Conservation (phyloP, 2,329 filamentous ascomycete genomes). For the Paecilomyces formosus region DNA sequence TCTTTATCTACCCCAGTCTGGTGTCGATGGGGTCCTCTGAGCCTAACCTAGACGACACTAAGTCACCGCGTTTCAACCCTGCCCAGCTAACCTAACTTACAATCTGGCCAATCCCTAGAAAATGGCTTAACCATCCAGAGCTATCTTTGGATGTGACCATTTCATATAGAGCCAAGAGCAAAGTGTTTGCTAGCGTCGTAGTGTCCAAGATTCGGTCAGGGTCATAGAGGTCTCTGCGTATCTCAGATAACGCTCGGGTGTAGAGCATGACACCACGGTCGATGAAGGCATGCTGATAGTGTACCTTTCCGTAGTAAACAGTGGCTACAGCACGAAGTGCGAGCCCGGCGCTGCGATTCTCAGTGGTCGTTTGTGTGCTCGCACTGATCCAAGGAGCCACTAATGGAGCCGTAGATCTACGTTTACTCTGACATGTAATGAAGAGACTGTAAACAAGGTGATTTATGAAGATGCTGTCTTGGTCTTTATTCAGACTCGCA, state of each 20-base stretch:
- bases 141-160: neutral
- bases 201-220: neutral
- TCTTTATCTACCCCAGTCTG: neutral
- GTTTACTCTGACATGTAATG: neutral
- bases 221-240: neutral
- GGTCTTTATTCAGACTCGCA: neutral
- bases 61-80: neutral
- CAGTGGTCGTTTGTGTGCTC: neutral
- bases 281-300: neutral
- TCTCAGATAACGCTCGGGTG: neutral
- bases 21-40: neutral
- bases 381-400: no score
- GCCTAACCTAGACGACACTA: neutral
- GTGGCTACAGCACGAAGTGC: neutral
- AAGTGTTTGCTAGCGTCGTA: neutral
- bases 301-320: neutral
- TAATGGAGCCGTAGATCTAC: no score
- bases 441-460: neutral
- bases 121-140: neutral
- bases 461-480: neutral
- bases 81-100: neutral
- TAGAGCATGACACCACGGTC: neutral
- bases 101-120: neutral
- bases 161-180: neutral
- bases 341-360: neutral